Base-by-base conservation (phyloP, 495 filamentous ascomycete genomes). In the Penicillium cosmopolitanum region DNA sequence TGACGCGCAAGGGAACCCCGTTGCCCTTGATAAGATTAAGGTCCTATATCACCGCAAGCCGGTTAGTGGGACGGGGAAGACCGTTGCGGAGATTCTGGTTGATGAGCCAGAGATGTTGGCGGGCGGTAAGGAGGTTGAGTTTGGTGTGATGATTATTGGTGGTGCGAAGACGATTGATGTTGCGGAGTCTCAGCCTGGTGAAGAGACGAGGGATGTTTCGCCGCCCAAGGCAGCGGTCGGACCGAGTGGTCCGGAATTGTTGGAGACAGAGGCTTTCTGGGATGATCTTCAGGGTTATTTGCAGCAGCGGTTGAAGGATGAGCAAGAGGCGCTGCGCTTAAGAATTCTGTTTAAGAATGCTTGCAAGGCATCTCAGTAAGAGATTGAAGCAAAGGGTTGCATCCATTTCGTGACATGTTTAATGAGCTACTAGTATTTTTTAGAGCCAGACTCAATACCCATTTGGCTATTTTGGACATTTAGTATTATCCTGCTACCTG, bases 91-190 rank as follows among this genome's bases (percentile, higher is more conserved):
- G 51, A 69, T 89, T 15, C 46, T 83, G 35, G 69, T 68, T 7
- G 80, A 79, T 55, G 76, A 78, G 56, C 73, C 72, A 0, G 72
- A 67, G 11, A 62, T 75, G 57, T 54, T 76, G 50, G 63, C 63
- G 28, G 77, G 72, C 0, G 79, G 71, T 6, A 74, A 76, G 57
- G 76, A 73, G 51, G 79, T 87, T 5, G 91, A 95, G 77, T 85
- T 98, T 54, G 84, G 82, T 0, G 81, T 96, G 31, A 97, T 98
- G 95, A 78, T 96, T 23, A 87, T 98, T 64, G 91, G 89, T 10
- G 85, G 79, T 18, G 79, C 79, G 35, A 65, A 68, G 64, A 66
- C 67, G 34, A 61, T 73, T 40, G 73, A 73, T 9, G 53, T 58
- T 5, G 60, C 56, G 1, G 62, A 65, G 43, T 36, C 64, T 63